Evolutionary conservation across 2,329 filamentous ascomycete genomes (phyloP), one percentile per base, ranked within the genome.

Genomic region (Calonectria ilicicola): DNA sequence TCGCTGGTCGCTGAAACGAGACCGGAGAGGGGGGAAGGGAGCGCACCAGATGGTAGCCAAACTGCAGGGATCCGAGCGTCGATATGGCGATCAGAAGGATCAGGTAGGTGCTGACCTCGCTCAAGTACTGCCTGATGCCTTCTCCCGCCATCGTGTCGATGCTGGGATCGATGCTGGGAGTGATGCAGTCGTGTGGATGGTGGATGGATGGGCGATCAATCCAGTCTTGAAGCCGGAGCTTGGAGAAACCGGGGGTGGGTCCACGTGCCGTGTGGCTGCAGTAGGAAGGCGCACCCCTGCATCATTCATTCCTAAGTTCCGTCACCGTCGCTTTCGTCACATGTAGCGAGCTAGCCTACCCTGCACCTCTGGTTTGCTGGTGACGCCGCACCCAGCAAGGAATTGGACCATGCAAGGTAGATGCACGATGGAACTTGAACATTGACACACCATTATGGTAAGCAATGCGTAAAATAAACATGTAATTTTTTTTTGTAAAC

Each of bases 41-140:
- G 67, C 86, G 81, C 89, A 97, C 95, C 82, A 98, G 85, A 84
- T 98, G 96, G 84, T 95, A 98, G 74, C 97, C 97, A 82, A 98
- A 99, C 80, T 98, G 95, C 53, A 98, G 89, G 2, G 97, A 95
- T 0, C 96, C 97, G 21, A 98, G 85, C 0, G 95, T 97, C 51
- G 94, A 91, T 72, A 96, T 88, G 72, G 92, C 85, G 68, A 98
- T 90, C 58, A 97, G 86, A 80, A 95, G 91, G 80, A 97, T 82
- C 78, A 98, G 91, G 84, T 95, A 98, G 6, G 91, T 87, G 42
- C 95, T 97, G 68, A 95, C 86, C 78, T 88, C 85, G 74, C 82
- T 82, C 66, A 86, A 74, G 69, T 81, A 78, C 49, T 77, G 75
- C 72, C 76, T 75, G 40, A 83, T 56, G 74, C 77, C 74, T 17